These are phyloP conservation scores for Aspergillus viridinutans DNA, from an alignment of 2,329 filamentous ascomycete genomes.

Conservation along the genomic window DNA sequence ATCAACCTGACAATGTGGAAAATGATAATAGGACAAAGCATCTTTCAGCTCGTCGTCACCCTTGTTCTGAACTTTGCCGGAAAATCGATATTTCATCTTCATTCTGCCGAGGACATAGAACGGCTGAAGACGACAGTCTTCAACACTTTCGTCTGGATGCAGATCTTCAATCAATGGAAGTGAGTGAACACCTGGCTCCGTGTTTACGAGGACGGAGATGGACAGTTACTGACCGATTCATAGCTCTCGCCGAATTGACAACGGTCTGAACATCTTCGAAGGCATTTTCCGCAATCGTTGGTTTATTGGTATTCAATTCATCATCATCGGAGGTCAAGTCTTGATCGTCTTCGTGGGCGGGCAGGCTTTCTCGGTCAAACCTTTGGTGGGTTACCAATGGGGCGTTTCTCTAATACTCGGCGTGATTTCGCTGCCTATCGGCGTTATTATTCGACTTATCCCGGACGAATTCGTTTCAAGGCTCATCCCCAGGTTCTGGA, in stretches of 20 bases:
- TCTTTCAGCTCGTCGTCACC: slow-evolving; percentile 41
- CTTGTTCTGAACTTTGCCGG: slow-evolving; percentile 45
- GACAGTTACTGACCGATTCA: neutral
- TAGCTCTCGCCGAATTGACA: slow-evolving; percentile 41
- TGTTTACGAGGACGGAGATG: neutral
- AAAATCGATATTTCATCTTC: slow-evolving; percentile 29
- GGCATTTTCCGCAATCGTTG: slow-evolving; percentile 41
- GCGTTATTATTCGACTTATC: slow-evolving; percentile 56
- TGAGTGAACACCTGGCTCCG: slow-evolving; percentile 5
- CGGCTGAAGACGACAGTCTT: slow-evolving; percentile 38
- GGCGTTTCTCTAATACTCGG: slow-evolving; percentile 66
- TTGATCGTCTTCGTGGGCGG: slow-evolving; percentile 69
- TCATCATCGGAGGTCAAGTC: slow-evolving; percentile 67
- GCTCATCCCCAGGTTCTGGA: slow-evolving; percentile 39
- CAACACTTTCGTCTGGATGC: slow-evolving; percentile 47
- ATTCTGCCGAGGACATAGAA: slow-evolving; percentile 12
- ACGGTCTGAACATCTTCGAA: slow-evolving; percentile 43
- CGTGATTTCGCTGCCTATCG: slow-evolving; percentile 63
- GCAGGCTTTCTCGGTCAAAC: slow-evolving; percentile 59
- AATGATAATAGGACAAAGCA: slow-evolving; percentile 43
- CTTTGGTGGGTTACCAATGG: slow-evolving; percentile 64
- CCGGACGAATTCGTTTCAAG: slow-evolving; percentile 52
- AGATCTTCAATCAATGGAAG: slow-evolving; percentile 50
- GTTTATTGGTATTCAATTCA: slow-evolving; percentile 57
- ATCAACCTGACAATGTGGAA: slow-evolving; percentile 47